Evolutionary conservation across 495 filamentous ascomycete species (phyloP).

Genomic region (Neurospora pannonica): DNA sequence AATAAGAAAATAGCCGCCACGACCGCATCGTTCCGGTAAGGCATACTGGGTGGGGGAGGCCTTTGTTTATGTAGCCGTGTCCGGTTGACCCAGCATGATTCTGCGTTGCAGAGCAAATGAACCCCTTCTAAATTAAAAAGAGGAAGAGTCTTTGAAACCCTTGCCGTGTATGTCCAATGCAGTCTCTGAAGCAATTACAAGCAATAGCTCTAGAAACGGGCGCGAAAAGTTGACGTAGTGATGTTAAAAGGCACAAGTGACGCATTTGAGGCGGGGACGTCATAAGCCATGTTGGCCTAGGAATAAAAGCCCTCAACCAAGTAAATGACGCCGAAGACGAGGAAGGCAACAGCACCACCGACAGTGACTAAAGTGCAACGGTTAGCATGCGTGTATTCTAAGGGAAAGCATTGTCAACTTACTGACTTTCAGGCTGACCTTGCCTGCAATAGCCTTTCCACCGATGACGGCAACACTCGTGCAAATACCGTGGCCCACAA

Average conservation of each 20-base stretch:
- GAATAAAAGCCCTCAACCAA: slow-evolving; percentile 67
- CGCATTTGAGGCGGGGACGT: not conserved
- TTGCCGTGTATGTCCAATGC: not conserved
- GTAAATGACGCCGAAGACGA: slow-evolving; percentile 87
- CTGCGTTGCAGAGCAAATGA: not conserved
- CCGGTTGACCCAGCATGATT: not conserved
- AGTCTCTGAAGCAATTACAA: slow-evolving; percentile 12
- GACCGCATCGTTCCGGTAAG: not conserved
- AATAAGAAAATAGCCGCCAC: not conserved
- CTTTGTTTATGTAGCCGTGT: not conserved
- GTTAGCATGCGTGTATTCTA: slow-evolving; percentile 8
- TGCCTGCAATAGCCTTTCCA: slow-evolving; percentile 82
- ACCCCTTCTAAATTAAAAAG: not conserved
- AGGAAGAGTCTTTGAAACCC: not conserved
- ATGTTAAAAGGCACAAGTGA: not conserved
- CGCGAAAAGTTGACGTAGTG: not conserved
- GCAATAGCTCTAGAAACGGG: slow-evolving; percentile 1
- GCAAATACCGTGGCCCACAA: slow-evolving; percentile 79
- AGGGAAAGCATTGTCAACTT: slow-evolving; percentile 35
- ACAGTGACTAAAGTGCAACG: slow-evolving; percentile 63
- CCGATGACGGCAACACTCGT: slow-evolving; percentile 91
- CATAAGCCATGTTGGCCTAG: slow-evolving; percentile 8
- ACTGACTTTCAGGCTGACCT: slow-evolving; percentile 94
- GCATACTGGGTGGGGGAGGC: not conserved
- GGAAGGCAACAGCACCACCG: slow-evolving; percentile 85